Percentiles rank a stretch among this genome's conserved stretches.
phyloP scores from a whole-genome alignment of 1,284 basidiomycete species.

The Cryptococcus sp. region DNA sequence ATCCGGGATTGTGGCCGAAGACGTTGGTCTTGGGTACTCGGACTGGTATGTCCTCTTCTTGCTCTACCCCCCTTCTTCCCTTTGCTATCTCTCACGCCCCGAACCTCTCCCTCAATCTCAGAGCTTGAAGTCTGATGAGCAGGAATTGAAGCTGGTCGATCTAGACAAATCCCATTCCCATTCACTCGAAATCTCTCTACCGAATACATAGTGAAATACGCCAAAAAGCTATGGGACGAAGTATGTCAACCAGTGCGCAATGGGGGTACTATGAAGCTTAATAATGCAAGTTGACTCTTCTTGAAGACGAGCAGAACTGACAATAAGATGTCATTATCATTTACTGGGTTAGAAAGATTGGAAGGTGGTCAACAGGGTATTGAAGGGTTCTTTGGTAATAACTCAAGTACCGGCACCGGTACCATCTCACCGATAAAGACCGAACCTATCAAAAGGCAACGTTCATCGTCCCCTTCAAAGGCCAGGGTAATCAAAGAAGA shows the following conservation, averaged over 20 bases:
- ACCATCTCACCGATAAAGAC: not conserved
- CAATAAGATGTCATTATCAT: constrained; percentile 61
- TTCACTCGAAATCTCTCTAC: constrained; percentile 68
- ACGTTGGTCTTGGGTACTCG: constrained; percentile 73
- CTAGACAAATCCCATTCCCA: constrained; percentile 78
- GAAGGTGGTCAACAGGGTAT: constrained; percentile 82
- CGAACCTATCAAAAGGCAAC: constrained; percentile 12
- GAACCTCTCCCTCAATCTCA: not conserved
- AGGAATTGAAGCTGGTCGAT: constrained; percentile 66
- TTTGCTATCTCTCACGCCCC: not conserved
- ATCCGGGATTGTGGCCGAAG: constrained; percentile 84
- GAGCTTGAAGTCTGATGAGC: constrained; percentile 12
- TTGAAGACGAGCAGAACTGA: not conserved
- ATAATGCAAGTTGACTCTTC: constrained; percentile 48
- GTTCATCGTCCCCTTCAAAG: constrained; percentile 13
- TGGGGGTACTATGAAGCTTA: constrained; percentile 58
- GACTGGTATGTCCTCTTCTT: constrained; percentile 54
- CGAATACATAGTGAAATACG: constrained; percentile 71
- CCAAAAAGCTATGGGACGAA: constrained; percentile 82
- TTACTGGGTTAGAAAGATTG: constrained; percentile 73
- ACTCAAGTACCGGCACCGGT: constrained; percentile 3
- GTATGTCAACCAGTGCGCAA: constrained; percentile 56
- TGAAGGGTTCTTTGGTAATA: constrained; percentile 67
- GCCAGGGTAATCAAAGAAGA: not conserved
- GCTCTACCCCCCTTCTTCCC: not conserved